Evolutionary conservation across 2,329 filamentous ascomycete genomes (phyloP).

Genomic region (Aspergillus amoenus): DNA sequence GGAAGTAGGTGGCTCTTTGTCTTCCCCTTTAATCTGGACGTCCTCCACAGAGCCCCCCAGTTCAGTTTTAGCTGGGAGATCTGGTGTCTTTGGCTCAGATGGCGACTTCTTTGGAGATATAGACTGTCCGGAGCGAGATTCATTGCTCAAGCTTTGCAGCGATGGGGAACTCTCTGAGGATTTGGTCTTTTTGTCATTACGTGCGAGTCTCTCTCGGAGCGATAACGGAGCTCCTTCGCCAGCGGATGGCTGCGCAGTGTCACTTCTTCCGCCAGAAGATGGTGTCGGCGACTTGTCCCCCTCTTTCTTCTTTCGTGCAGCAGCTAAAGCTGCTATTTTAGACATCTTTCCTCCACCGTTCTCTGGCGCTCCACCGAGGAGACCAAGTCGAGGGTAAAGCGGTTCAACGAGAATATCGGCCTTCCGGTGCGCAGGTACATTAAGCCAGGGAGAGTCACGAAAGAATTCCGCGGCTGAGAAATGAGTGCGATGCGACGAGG

Average conservation of each 20-base stretch:
- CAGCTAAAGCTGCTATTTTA: conserved; percentile 87
- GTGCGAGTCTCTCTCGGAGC: conserved; percentile 39
- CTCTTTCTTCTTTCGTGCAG: conserved; percentile 79
- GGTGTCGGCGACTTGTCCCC: conserved; percentile 54
- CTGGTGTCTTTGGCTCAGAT: conserved; percentile 18
- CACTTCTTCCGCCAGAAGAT: not conserved
- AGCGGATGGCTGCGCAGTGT: conserved; percentile 14
- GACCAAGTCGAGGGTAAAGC: conserved; percentile 59
- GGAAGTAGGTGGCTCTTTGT: conserved; percentile 15
- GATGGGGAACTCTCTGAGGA: conserved; percentile 24
- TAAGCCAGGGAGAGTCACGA: conserved; percentile 80
- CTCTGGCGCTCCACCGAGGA: conserved; percentile 73
- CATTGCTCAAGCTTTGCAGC: conserved; percentile 22
- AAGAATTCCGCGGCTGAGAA: conserved; percentile 66
- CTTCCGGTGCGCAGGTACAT: conserved; percentile 65
- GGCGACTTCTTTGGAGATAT: conserved; percentile 19
- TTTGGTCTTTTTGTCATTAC: conserved; percentile 27
- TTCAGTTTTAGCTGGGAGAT: conserved; percentile 3
- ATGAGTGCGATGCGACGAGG: conserved; percentile 28
- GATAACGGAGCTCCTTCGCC: conserved; percentile 30
- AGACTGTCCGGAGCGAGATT: conserved; percentile 15
- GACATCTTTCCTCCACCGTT: conserved; percentile 67
- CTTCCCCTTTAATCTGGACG: conserved; percentile 6
- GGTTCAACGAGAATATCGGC: conserved; percentile 64
- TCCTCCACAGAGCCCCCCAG: conserved; percentile 6